Evolutionary conservation across 805 yeast genomes (phyloP), one percentile per base, ranked within the genome.

Genomic region (Yamadazyma endophytica): DNA sequence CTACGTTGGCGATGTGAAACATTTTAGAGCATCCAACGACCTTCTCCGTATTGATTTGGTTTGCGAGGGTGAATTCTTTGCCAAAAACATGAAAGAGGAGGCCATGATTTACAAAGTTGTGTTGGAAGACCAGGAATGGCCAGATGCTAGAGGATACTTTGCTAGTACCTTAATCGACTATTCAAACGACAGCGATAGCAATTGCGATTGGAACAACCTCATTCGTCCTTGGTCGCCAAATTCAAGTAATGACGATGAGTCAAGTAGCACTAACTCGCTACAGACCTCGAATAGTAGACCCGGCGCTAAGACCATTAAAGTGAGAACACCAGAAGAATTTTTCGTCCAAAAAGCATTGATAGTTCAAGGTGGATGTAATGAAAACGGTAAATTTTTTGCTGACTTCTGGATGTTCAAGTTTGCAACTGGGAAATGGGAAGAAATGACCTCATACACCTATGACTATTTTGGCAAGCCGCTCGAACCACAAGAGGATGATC

Each of bases 351-450:
- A 54, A 35, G 53, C 58, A 9, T 47, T 63, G 9, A 17, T 65
- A 9, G 40, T 65, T 6, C 72, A 65, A 22, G 72, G 72, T 1
- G 72, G 72, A 3, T 56, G 60, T 28, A 52, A 56, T 34, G 58
- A 58, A 12, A 27, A 47, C 2, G 26, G 34, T 7, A 43, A 56
- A 9, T 49, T 52, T 2, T 64, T 52, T 33, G 49, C 60, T 29
- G 66, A 62, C 36, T 46, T 64, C 28, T 58, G 46, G 37, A 21
- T 59, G 20, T 64, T 56, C 41, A 36, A 44, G 6, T 64, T 65
- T 32, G 50, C 44, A 16, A 51, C 56, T 3, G 58, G 60, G 5
- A 42, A 47, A 25, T 65, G 70, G 70, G 50, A 47, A 24, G 37
- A 42, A n/a, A 28, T 57, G 25, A 37, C 43, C 9, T 62, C 70